Base-by-base conservation (phyloP, 1,284 basidiomycete genomes). In the Tilletia indica region DNA sequence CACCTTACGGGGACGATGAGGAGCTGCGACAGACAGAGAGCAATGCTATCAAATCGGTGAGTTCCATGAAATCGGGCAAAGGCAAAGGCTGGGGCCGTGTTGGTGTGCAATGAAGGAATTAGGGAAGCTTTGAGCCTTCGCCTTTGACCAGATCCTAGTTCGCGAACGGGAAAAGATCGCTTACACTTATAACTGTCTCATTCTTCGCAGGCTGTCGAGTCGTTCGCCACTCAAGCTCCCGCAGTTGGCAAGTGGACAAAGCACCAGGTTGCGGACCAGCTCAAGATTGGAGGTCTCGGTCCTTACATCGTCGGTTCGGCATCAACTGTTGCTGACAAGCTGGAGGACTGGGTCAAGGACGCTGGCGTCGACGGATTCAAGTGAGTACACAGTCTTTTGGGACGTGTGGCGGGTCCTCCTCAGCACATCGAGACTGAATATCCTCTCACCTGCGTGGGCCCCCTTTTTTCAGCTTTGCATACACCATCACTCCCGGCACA, bases 231-330 rank as follows among this genome's bases (percentile, higher is more conserved):
- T 21, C 75, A 79, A 70, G 80, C 81, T 70, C 82, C 82, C 0
- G 16, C 67, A 19, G 80, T 82, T 19, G 76, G 74, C 64, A 79
- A 80, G 66, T 83, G 82, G 82, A 82, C 79, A 69, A 80, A 80
- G 49, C 56, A 64, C 0, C 76, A 73, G 21, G 77, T 83, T 0
- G 80, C 80, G 14, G 72, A 82, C 34, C 72, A 77, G 72, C 78
- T 81, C 72, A 82, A 80, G 67, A 72, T 83, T 16, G 82, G 82
- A 16, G 82, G 82, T n/a, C 70, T 83, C 9, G 82, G 82, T 0
- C 81, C 81, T 0, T 76, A 76, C 36, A 70, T 82, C 38, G 76
- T 78, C 21, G 81, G 82, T 0, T 69, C 71, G 0, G 74, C 78
- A 0, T 49, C 56, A 3, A 51, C 31, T 34, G 77, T 83, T 45